A percentile compares a stretch with the other conserved stretches of the same genome.
These are phyloP conservation scores for Pyrus communis DNA, from an alignment of 306 rosid genomes.

Conservation along the genomic window DNA sequence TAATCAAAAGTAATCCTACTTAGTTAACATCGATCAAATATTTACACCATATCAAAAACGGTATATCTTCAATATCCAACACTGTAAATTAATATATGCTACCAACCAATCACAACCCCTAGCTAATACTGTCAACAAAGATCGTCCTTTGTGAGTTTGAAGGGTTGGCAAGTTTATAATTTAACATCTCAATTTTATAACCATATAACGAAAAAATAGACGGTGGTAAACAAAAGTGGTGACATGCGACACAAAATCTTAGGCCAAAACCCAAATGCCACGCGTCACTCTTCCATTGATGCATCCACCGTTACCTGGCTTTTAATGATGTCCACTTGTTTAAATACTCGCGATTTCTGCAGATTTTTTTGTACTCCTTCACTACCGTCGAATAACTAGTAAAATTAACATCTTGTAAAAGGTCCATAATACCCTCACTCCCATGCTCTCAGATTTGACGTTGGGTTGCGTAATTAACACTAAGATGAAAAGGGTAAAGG, in stretches of 20 bases:
- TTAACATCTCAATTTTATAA: neutral
- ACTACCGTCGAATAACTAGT: neutral
- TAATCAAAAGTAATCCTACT: too few species aligned
- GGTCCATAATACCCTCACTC: neutral
- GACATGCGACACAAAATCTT: slow-evolving; percentile 1
- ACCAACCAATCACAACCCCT: too few species aligned
- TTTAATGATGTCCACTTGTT: slow-evolving; percentile 15
- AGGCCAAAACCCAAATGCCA: neutral
- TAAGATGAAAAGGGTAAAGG: neutral
- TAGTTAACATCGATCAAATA: too few species aligned
- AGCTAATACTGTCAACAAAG: too few species aligned
- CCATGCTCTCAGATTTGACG: neutral
- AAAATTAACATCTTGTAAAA: neutral
- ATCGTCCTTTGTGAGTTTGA: too few species aligned
- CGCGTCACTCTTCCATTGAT: neutral
- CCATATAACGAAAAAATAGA: neutral
- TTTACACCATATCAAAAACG: too few species aligned
- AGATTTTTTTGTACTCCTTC: neutral
- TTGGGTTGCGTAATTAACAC: neutral
- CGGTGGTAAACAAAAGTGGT: neutral
- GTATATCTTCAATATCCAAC: too few species aligned
- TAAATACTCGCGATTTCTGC: neutral
- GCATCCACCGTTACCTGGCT: neutral
- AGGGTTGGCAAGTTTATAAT: neutral
- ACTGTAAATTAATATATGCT: too few species aligned